Percentiles rank a stretch among this genome's conserved stretches.
These are phyloP conservation scores for Tremella yokohamensis DNA, from an alignment of 768 basidiomycete species.

Conservation along the genomic window DNA sequence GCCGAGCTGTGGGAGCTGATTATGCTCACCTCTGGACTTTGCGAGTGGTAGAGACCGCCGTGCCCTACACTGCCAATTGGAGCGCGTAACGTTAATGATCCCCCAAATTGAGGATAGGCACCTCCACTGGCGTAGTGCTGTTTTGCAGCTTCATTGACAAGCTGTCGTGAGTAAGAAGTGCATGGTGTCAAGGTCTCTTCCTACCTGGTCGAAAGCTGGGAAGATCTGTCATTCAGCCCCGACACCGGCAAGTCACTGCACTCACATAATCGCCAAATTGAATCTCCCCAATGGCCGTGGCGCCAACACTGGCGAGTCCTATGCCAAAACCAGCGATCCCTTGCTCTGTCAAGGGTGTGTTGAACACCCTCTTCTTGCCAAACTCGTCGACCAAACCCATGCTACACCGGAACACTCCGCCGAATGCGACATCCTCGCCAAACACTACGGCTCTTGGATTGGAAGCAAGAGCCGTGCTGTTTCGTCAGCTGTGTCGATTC, in stretches of 20 bases:
- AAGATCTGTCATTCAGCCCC: constrained; percentile 59
- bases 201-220: constrained; percentile 89
- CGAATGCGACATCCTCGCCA: constrained; percentile 82
- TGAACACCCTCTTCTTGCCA: constrained; percentile 91
- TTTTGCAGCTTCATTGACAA: constrained; percentile 95
- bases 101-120: constrained; percentile 42
- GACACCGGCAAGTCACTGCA: no score
- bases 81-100: constrained; percentile 73
- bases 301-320: constrained; percentile 86
- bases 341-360: constrained; percentile 68
- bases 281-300: constrained; percentile 90
- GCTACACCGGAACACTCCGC: constrained; percentile 89
- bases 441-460: constrained; percentile 86
- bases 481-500: background rate
- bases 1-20: background rate
- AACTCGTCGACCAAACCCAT: constrained; percentile 94
- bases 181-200: constrained; percentile 13
- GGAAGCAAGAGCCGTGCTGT: constrained; percentile 73
- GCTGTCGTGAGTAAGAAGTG: constrained; percentile 55
- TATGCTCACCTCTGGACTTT: constrained; percentile 67
- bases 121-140: constrained; percentile 85
- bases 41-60: constrained; percentile 89
- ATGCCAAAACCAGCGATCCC: constrained; percentile 94
- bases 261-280: constrained; percentile 52
- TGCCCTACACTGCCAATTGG: constrained; percentile 90